Percentiles rank a stretch among this genome's conserved stretches.
These are phyloP conservation scores for Botrytis tulipae DNA, from an alignment of 2,329 filamentous ascomycete genomes.

Conservation along the genomic window DNA sequence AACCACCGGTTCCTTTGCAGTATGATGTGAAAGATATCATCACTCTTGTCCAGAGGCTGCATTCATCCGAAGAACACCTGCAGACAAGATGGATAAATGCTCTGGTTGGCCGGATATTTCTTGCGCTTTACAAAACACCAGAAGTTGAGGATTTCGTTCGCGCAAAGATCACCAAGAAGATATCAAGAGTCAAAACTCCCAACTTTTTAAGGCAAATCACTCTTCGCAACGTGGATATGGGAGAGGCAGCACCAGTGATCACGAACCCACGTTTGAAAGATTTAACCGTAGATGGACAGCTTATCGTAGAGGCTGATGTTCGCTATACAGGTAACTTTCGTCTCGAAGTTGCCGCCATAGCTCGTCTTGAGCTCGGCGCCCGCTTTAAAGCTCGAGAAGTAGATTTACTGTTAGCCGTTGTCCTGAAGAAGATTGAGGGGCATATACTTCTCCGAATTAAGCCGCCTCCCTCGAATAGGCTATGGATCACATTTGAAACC, in stretches of 20 bases:
- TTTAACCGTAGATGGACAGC: conserved; percentile 87
- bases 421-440: conserved; percentile 80
- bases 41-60: conserved; percentile 81
- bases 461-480: conserved; percentile 87
- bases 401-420: conserved; percentile 80
- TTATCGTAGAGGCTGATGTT: conserved; percentile 81
- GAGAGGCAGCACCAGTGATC: conserved; percentile 81
- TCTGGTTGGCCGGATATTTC: conserved; percentile 80
- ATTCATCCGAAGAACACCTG: conserved; percentile 86
- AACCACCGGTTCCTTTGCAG: conserved; percentile 66
- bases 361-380: conserved; percentile 82
- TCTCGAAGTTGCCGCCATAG: conserved; percentile 87
- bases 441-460: conserved; percentile 86
- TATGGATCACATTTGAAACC: conserved; percentile 96
- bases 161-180: conserved; percentile 92
- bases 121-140: conserved; percentile 81
- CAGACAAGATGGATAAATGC: conserved; percentile 95
- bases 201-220: conserved; percentile 82
- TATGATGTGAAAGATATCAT: conserved; percentile 88
- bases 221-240: conserved; percentile 81
- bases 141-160: conserved; percentile 77
- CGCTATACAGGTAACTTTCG: conserved; percentile 87
- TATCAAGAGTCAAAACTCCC: conserved; percentile 87
- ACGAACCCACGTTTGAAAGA: conserved; percentile 87
- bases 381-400: conserved; percentile 90